These are phyloP conservation scores for Pugionium cornutum DNA, from an alignment of 345 rosid genomes.

Conservation along the genomic window DNA sequence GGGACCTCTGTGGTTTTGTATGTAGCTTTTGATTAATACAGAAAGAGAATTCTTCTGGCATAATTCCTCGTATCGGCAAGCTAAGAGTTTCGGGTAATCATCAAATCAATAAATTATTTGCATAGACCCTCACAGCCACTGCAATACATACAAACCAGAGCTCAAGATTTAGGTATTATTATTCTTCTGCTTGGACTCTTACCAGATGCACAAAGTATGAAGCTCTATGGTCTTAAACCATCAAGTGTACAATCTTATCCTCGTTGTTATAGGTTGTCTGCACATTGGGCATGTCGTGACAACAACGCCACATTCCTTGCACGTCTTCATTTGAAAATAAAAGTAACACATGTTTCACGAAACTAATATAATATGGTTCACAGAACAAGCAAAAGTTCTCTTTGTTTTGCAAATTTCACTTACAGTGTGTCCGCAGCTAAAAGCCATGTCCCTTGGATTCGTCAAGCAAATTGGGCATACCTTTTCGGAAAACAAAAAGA, in stretches of 20 bases:
- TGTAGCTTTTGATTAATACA: conserved; percentile 19
- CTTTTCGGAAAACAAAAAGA: conserved; percentile 37
- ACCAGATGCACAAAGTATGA: conserved; percentile 20
- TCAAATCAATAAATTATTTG: not conserved
- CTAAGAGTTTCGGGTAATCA: not conserved
- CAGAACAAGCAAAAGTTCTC: not conserved
- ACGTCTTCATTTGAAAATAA: conserved; percentile 53
- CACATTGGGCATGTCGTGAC: conserved; percentile 75
- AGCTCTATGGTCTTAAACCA: not conserved
- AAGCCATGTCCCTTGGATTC: conserved; percentile 92
- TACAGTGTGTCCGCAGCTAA: conserved; percentile 91
- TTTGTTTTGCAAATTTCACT: conserved; percentile 38
- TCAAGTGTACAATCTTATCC: conserved; percentile 67
- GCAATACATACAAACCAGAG: conserved; percentile 7
- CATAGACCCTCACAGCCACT: conserved; percentile 1
- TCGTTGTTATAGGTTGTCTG: conserved; percentile 66
- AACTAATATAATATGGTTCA: not conserved
- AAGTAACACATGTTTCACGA: conserved; percentile 12
- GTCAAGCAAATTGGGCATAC: conserved; percentile 95
- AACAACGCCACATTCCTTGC: conserved; percentile 72
- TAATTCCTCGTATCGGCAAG: conserved; percentile 10
- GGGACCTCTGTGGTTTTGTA: conserved; percentile 14
- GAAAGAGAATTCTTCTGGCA: not conserved
- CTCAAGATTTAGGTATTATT: conserved; percentile 3
- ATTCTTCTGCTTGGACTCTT: conserved; percentile 21